Evolutionary conservation across 495 filamentous ascomycete genomes (phyloP).

Genomic region (Trichoderma asperelloides): DNA sequence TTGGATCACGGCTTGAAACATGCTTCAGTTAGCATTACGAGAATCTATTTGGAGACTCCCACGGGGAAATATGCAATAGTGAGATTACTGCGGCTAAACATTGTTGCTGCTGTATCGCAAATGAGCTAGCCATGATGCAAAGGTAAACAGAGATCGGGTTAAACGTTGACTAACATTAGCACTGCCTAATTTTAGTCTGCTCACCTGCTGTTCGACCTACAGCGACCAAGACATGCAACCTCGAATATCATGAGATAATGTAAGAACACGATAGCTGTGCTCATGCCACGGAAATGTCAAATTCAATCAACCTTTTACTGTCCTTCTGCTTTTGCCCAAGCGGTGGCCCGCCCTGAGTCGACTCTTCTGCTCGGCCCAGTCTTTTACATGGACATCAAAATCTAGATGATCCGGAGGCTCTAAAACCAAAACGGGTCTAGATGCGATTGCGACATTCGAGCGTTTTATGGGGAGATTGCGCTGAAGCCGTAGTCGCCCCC

Average conservation of each 20-base stretch:
- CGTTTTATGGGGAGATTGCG: constrained; percentile 1
- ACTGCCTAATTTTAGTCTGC: too few relatives aligned
- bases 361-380: neutral
- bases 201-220: too few relatives aligned
- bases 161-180: too few relatives aligned
- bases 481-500: neutral
- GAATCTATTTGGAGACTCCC: neutral
- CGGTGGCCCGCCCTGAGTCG: neutral
- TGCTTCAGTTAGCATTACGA: neutral
- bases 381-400: neutral
- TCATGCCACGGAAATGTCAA: neutral
- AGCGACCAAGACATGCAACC: too few relatives aligned
- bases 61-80: neutral
- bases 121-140: too few relatives aligned
- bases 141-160: too few relatives aligned
- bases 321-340: neutral
- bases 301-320: neutral
- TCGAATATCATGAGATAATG: neutral
- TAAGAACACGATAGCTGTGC: neutral
- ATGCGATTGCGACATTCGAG: constrained; percentile 3
- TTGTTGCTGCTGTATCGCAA: too few relatives aligned
- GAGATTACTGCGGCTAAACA: too few relatives aligned
- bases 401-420: neutral
- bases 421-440: neutral
- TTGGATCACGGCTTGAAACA: neutral